Base-by-base conservation (phyloP, 2,329 filamentous ascomycete species). In the Diaporthe amygdali region DNA sequence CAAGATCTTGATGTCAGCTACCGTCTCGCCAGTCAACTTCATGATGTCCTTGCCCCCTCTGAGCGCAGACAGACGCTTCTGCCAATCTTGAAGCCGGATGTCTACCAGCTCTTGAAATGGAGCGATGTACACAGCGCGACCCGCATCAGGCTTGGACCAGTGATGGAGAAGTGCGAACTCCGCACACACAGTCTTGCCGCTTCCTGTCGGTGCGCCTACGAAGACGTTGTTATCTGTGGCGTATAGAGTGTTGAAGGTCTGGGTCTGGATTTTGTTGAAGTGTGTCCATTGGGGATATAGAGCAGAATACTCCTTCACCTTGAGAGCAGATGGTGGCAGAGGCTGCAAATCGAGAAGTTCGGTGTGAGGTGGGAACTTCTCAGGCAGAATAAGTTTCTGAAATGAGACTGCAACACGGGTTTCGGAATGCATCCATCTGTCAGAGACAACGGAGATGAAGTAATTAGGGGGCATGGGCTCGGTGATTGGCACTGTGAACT, bases 391-490 rank as follows among this genome's bases (percentile, higher is more conserved):
- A 34, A 99, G 87, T 80, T 98, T 98, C 80, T 97, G 93, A 84
- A 99, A 98, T 0, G 95, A 96, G 2, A 99, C 93, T 0, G 96
- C 93, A 68, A 99, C 86, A 79, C 95, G 95, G 1, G 95, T 97
- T 83, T 99, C 95, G 0, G 96, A 94, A 79, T 97, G 94, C 94
- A 99, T 98, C 96, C 96, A 99, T 76, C 96, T 89, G 81, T 99
- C 96, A 4, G 96, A 98, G 25, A 98, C 84, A 47, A 99, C 90
- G 0, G 95, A 96, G 77, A 99, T 94, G 83, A 99, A 99, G 84
- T 99, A 99, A 81, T 99, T 97, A 0, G 97, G 96, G 17, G 96
- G 96, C 93, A 98, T 97, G 0, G 97, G 97, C 76, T 99, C 96
- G 0, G 94, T 95, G 75, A 99, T 97, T 0, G 96, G 94, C 3